Evolutionary conservation across 2,329 filamentous ascomycete genomes (phyloP).

Genomic region (Botrytis paeoniae): DNA sequence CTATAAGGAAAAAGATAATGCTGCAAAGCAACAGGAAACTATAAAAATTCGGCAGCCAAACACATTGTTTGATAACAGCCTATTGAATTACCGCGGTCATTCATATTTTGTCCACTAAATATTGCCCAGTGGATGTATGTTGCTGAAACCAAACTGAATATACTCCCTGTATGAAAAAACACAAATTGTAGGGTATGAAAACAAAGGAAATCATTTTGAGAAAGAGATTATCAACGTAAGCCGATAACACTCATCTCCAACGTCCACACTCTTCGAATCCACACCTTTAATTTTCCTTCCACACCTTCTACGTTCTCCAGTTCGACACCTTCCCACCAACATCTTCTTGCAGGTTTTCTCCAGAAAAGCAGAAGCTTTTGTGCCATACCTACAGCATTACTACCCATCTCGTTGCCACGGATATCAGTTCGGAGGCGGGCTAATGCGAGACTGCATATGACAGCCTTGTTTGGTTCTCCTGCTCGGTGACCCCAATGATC

Average conservation of each 20-base stretch:
- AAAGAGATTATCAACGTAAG: constrained; percentile 48
- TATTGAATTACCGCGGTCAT: neutral
- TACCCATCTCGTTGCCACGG: constrained; percentile 70
- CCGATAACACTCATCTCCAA: constrained; percentile 97
- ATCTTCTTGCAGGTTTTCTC: constrained; percentile 92
- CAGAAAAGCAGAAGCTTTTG: constrained; percentile 97
- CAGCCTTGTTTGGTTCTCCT: constrained; percentile 96
- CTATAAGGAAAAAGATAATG: constrained; percentile 11
- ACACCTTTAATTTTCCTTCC: constrained; percentile 90
- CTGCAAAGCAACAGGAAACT: constrained; percentile 3
- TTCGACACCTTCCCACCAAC: constrained; percentile 99
- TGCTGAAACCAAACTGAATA: constrained; percentile 14
- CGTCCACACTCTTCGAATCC: constrained; percentile 98
- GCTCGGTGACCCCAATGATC: constrained; percentile 95
- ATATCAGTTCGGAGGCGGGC: constrained; percentile 92
- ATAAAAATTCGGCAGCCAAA: constrained; percentile 4
- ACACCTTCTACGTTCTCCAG: constrained; percentile 86
- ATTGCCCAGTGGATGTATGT: neutral
- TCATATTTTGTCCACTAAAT: constrained; percentile 4
- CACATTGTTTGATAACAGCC: neutral
- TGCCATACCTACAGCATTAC: constrained; percentile 90
- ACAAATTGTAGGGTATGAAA: constrained; percentile 20
- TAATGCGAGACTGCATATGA: constrained; percentile 93
- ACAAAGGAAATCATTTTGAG: neutral
- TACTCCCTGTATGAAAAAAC: constrained; percentile 12